Base-by-base conservation (phyloP, 257 asterid genomes). In the Capsicum baccatum region DNA sequence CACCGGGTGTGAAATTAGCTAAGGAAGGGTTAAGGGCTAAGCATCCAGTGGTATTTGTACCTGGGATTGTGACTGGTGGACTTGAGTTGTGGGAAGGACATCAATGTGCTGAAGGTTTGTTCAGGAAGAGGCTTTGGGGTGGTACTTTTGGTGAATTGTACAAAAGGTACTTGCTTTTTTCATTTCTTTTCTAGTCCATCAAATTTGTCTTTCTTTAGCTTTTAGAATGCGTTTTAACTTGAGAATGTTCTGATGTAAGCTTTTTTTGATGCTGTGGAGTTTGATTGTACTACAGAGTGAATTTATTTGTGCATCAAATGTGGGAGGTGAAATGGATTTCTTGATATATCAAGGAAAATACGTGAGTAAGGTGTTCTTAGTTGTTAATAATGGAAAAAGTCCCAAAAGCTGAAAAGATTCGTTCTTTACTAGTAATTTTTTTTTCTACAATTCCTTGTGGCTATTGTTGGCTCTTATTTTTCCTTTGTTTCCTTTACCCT, bases 51-150 rank as follows among this genome's bases (percentile, higher is more conserved):
- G 92, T 96, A 19, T 93, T 96, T 35, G 97, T 95, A 37, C 99
- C 99, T 3, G 99, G 99, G 74, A 95, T 92, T 16, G 99, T 94
- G 66, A 95, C 99, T 1, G 98, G 99, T 6, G 99, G 99, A 82
- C 94, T 95, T 39, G 99, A 95, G 90, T 68, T 95, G 86, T 94
- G 99, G 98, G 95, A 94, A 84, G 98, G 99, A 17, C 97, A 93
- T 85, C 85, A 93, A 52, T 95, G 99, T 87, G 97, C 98, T 52
- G 99, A 95, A 85, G 99, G 97, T 4, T 84, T 95, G 91, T 95
- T 95, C 79, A 86, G 98, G 56, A 93, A 92, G 90, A 92, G 97
- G 92, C 94, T 94, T 6, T 94, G 99, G 99, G 98, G 98, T 59
- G 98, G 98, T 67, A 92, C 95, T 37, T 95, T 95, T 85, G 98